Conservation (phyloP, 106 monocot species). For the Phalaenopsis aphrodite region DNA sequence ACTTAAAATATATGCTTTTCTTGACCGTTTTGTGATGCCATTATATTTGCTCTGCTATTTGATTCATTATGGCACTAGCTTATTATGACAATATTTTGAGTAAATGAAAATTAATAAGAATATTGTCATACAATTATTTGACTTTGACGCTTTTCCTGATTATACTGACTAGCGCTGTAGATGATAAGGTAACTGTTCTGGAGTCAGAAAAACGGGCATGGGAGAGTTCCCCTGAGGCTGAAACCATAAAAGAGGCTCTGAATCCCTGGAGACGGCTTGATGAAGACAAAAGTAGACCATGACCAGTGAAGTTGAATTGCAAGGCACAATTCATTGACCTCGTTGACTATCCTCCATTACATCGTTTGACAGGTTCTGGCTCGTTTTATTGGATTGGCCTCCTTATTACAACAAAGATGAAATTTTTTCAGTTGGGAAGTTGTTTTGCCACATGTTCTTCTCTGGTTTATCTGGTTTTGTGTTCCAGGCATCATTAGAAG, state of each 20-base stretch:
- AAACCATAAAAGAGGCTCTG: conserved; percentile 71
- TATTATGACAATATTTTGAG: not conserved
- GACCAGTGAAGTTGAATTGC: not conserved
- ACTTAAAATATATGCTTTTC: too few relatives aligned
- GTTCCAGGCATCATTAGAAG: not conserved
- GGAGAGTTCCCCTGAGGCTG: conserved; percentile 73
- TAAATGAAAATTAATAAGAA: not conserved
- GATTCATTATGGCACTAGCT: not conserved
- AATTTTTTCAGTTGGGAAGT: not conserved
- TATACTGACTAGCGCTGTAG: conserved; percentile 17
- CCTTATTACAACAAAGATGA: too few relatives aligned
- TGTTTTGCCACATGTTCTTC: not conserved
- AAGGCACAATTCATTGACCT: not conserved
- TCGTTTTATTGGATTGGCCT: too few relatives aligned
- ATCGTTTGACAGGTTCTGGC: not conserved
- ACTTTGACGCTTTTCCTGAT: not conserved
- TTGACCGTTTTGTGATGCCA: too few relatives aligned
- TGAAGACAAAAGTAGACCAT: conserved; percentile 23
- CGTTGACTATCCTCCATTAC: not conserved
- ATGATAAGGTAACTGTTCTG: conserved; percentile 76
- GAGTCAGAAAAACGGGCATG: conserved; percentile 80
- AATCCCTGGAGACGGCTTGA: conserved; percentile 81
- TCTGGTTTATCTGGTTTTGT: not conserved
- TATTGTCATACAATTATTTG: not conserved
- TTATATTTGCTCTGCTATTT: too few relatives aligned